phyloP scores from a whole-genome alignment of 2,329 filamentous ascomycete genomes.

The Fusarium tricinctum region DNA sequence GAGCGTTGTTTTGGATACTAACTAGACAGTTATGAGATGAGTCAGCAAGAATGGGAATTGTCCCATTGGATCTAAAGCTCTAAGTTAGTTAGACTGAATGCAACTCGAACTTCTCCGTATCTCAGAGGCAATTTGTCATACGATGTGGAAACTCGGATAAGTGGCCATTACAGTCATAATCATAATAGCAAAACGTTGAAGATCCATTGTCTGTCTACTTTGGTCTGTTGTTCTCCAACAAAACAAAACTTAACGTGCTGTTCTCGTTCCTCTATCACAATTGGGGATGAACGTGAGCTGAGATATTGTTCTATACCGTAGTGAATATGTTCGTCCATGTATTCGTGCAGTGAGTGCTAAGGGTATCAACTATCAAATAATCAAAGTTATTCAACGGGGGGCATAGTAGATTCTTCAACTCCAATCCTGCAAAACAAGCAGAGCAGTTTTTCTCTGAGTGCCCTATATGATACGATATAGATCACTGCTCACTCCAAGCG shows the following conservation, averaged over 20 bases:
- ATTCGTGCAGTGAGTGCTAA: not conserved
- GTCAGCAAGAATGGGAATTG: conserved; percentile 41
- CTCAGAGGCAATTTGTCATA: conserved; percentile 5
- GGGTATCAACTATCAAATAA: not conserved
- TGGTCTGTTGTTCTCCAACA: not conserved
- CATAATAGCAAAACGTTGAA: not conserved
- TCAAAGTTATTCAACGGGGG: not conserved
- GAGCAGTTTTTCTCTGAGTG: not conserved
- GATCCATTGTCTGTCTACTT: not conserved
- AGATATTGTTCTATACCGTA: conserved; percentile 16
- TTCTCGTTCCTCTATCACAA: conserved; percentile 1
- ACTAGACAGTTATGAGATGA: conserved; percentile 42
- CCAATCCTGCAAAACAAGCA: not conserved
- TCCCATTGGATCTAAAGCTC: conserved; percentile 39
- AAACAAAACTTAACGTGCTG: not conserved
- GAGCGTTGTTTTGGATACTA: conserved; percentile 1
- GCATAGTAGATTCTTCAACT: not conserved
- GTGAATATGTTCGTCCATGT: conserved; percentile 1
- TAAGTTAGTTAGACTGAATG: not conserved
- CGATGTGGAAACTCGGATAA: not conserved
- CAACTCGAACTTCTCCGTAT: conserved; percentile 1
- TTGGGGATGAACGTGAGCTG: not conserved
- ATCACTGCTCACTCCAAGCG: conserved; percentile 2
- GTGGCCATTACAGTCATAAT: not conserved
- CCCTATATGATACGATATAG: not conserved